Evolutionary conservation across 2,329 filamentous ascomycete genomes (phyloP).

Genomic region (Pseudogymnoascus sp.): DNA sequence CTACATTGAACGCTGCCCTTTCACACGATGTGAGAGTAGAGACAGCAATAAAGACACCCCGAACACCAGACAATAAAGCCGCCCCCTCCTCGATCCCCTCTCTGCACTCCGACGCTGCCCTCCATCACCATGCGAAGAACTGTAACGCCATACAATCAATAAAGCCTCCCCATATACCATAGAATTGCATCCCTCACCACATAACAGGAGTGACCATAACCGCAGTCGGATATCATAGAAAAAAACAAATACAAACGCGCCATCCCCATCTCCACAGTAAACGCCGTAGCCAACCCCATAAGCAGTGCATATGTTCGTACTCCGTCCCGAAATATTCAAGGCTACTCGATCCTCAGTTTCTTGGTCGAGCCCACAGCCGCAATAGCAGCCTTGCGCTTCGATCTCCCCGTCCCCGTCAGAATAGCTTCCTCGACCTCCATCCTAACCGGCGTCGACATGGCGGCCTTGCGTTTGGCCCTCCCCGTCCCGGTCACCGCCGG

Average conservation of each 20-base stretch:
- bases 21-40: neutral
- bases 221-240: constrained; percentile 2
- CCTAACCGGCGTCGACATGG: neutral
- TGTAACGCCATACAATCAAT: neutral
- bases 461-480: neutral
- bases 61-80: neutral
- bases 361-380: neutral
- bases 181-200: neutral
- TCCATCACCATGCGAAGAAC: neutral
- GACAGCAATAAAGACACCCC: neutral
- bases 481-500: neutral
- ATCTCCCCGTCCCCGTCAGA: neutral
- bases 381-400: constrained; percentile 3
- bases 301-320: neutral
- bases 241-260: neutral
- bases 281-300: neutral
- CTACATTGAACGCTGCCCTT: neutral
- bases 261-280: neutral
- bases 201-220: constrained; percentile 3
- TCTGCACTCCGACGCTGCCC: neutral
- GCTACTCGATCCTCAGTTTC: neutral
- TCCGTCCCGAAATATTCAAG: neutral
- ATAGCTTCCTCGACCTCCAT: neutral
- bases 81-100: neutral
- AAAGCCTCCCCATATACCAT: neutral